phyloP scores from a whole-genome alignment of 768 basidiomycete genomes.

The Tylopilus plumbeoviolaceoides region DNA sequence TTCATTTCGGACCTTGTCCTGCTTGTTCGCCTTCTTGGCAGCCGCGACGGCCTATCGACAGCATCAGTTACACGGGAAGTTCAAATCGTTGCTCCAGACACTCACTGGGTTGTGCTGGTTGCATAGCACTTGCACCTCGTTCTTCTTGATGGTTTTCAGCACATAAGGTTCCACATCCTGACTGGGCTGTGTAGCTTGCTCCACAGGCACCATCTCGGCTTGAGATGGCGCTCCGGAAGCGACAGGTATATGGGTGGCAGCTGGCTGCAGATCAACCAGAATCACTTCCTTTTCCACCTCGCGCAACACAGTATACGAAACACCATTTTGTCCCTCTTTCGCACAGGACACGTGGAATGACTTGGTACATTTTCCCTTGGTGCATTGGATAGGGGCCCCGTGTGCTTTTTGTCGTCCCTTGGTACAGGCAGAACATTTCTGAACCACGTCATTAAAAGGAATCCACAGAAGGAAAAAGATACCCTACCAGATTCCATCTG shows the following conservation, averaged over 20 bases:
- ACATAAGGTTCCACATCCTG: conserved; percentile 27
- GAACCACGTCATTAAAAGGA: not conserved
- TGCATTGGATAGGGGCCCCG: conserved; percentile 87
- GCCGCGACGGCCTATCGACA: conserved; percentile 61
- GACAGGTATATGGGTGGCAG: not conserved
- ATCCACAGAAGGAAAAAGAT: not conserved
- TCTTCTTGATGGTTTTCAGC: conserved; percentile 69
- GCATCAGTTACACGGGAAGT: not conserved
- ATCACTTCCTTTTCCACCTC: conserved; percentile 84
- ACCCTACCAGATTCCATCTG: conserved; percentile 84
- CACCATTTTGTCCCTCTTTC: conserved; percentile 43
- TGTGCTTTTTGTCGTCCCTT: conserved; percentile 63
- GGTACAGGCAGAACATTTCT: conserved; percentile 92
- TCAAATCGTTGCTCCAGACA: conserved; percentile 8
- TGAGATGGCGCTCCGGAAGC: conserved; percentile 2
- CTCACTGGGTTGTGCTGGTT: conserved; percentile 88
- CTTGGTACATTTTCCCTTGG: conserved; percentile 89
- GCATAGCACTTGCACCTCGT: conserved; percentile 74
- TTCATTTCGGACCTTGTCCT: conserved; percentile 69
- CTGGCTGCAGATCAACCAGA: conserved; percentile 43
- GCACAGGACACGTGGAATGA: conserved; percentile 96
- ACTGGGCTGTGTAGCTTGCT: conserved; percentile 1
- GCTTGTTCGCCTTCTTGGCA: conserved; percentile 69
- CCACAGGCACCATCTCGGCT: not conserved
- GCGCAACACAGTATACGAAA: conserved; percentile 57